phyloP scores from a whole-genome alignment of 1,139 yeast species.

The Candida sp. region DNA sequence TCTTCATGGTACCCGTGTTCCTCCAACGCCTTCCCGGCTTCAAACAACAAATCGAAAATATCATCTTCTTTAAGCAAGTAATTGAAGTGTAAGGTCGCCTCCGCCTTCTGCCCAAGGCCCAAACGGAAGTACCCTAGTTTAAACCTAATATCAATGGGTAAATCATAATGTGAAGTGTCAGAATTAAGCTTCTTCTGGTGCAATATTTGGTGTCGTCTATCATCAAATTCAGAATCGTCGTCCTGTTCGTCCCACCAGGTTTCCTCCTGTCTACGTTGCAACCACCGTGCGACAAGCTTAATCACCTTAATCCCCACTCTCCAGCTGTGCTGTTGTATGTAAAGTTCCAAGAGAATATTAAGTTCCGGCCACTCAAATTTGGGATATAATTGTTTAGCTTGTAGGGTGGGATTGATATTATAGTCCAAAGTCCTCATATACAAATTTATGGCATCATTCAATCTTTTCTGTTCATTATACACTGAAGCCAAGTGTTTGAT shows the following conservation, averaged over 20 bases:
- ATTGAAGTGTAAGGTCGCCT: constrained; percentile 64
- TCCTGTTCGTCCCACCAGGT: constrained; percentile 77
- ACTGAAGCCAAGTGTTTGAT: constrained; percentile 74
- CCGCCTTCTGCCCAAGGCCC: constrained; percentile 59
- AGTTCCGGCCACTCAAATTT: constrained; percentile 84
- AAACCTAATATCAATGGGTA: constrained; percentile 86
- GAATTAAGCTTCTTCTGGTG: constrained; percentile 12
- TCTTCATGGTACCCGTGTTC: constrained; percentile 66
- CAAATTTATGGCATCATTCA: constrained; percentile 76
- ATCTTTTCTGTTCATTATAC: constrained; percentile 71
- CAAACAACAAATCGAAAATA: constrained; percentile 69
- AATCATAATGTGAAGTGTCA: constrained; percentile 34
- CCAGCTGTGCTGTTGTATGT: constrained; percentile 65
- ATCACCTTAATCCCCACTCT: constrained; percentile 60
- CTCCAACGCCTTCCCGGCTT: constrained; percentile 74
- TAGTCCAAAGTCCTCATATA: constrained; percentile 65
- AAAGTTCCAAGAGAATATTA: constrained; percentile 78
- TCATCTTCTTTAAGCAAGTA: constrained; percentile 57
- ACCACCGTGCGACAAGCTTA: constrained; percentile 78
- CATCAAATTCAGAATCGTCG: constrained; percentile 80
- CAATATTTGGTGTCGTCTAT: constrained; percentile 36
- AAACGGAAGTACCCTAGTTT: constrained; percentile 76
- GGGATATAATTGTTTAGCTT: constrained; percentile 30
- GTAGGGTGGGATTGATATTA: constrained; percentile 38
- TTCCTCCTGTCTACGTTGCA: constrained; percentile 68